These are phyloP conservation scores for Pythium volutum DNA, from an alignment of 352 stramenopile species.

Conservation along the genomic window DNA sequence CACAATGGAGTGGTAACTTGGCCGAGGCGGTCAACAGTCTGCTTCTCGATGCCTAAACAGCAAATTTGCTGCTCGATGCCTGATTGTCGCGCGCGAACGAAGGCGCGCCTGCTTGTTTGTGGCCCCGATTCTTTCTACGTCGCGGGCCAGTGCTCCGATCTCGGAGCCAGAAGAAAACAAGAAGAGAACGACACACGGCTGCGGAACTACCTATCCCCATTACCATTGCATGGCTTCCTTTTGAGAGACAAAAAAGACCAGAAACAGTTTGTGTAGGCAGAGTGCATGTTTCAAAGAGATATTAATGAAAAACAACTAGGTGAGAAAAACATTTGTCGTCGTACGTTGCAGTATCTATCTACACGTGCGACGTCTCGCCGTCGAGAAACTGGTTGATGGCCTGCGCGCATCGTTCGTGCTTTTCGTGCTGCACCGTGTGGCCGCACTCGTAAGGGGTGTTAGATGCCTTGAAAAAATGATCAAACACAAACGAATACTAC, in stretches of 20 bases:
- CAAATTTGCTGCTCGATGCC: conserved; percentile 35
- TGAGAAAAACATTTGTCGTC: conserved; percentile 1
- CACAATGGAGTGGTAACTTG: conserved; percentile 48
- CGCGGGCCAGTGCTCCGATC: not conserved
- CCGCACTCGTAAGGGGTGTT: conserved; percentile 69
- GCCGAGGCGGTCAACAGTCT: conserved; percentile 45
- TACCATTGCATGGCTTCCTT: not conserved
- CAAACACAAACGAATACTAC: conserved; percentile 55
- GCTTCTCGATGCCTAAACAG: conserved; percentile 28
- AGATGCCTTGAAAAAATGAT: too few species aligned
- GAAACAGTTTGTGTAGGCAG: not conserved
- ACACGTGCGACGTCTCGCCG: conserved; percentile 5
- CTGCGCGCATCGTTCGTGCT: conserved; percentile 43
- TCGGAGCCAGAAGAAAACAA: not conserved
- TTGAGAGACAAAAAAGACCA: not conserved
- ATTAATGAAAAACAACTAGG: conserved; percentile 3
- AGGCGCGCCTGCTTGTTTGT: not conserved
- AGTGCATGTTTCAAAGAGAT: not conserved
- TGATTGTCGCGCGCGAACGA: not conserved
- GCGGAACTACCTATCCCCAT: not conserved
- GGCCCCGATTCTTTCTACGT: not conserved
- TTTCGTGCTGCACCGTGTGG: conserved; percentile 72
- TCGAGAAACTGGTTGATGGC: conserved; percentile 65
- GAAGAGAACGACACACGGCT: not conserved
- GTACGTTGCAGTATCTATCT: not conserved